A percentile compares a stretch with the other conserved stretches of the same genome.
Evolutionary conservation across 1,284 basidiomycete species (phyloP).

Genomic region (Cryptococcus depauperatus): DNA sequence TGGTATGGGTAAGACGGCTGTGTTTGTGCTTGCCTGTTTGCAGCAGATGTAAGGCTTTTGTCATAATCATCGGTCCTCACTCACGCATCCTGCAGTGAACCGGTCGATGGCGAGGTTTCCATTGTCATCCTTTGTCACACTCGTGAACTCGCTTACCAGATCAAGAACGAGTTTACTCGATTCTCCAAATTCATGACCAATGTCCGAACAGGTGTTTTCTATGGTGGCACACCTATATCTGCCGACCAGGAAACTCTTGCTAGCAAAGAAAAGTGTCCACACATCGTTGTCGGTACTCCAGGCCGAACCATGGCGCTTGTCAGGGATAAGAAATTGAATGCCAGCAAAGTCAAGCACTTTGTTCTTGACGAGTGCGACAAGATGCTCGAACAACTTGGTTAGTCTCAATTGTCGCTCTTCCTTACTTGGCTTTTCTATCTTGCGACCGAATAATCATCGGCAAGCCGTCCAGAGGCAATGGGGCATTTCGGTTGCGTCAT

Average conservation of each 20-base stretch:
- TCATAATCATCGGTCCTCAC: background rate
- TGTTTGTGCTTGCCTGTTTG: slow-evolving; percentile 94
- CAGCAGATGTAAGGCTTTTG: slow-evolving; percentile 64
- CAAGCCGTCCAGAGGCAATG: slow-evolving; percentile 7
- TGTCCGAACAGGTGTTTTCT: slow-evolving; percentile 94
- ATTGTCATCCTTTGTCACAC: slow-evolving; percentile 99
- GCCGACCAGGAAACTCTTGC: slow-evolving; percentile 92
- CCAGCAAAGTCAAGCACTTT: slow-evolving; percentile 94
- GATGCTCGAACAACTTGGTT: slow-evolving; percentile 99
- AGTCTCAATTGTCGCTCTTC: slow-evolving; percentile 61
- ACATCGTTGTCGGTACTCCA: slow-evolving; percentile 97
- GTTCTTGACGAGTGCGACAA: slow-evolving; percentile 99
- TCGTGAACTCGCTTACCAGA: slow-evolving; percentile 98
- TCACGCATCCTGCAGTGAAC: slow-evolving; percentile 53
- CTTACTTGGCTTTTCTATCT: slow-evolving; percentile 25
- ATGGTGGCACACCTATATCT: slow-evolving; percentile 89
- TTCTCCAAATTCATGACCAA: slow-evolving; percentile 99
- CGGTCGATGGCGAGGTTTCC: slow-evolving; percentile 94
- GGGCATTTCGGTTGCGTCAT: slow-evolving; percentile 33
- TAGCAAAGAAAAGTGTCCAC: slow-evolving; percentile 95
- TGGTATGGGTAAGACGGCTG: slow-evolving; percentile 99
- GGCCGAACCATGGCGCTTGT: slow-evolving; percentile 88
- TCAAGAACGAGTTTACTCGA: slow-evolving; percentile 98
- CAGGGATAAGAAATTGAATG: slow-evolving; percentile 86
- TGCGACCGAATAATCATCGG: slow-evolving; percentile 3